phyloP scores from a whole-genome alignment of 768 basidiomycete genomes.

The Amanita rimosa region DNA sequence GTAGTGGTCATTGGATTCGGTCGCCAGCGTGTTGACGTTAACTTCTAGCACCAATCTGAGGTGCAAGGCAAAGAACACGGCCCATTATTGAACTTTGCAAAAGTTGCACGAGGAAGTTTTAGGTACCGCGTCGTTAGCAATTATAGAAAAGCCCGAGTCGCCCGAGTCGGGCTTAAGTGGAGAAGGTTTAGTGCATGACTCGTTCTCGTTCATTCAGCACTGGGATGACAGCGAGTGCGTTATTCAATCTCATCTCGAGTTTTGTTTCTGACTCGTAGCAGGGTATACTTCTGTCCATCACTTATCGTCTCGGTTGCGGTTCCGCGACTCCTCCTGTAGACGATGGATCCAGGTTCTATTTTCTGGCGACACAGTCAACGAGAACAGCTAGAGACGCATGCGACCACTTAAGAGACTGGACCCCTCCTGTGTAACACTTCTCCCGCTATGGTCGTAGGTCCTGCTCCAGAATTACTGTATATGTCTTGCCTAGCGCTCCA shows the following conservation, averaged over 20 bases:
- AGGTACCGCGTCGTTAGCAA: not conserved
- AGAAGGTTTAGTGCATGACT: not conserved
- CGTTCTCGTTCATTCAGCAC: not conserved
- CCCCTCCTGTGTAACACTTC: not conserved
- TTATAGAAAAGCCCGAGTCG: not conserved
- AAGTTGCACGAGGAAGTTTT: not conserved
- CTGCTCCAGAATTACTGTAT: not conserved
- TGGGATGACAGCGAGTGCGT: not conserved
- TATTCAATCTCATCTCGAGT: not conserved
- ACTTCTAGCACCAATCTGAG: not conserved
- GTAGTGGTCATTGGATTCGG: not conserved
- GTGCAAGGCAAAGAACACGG: not conserved
- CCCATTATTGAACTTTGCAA: not conserved
- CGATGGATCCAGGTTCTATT: not conserved
- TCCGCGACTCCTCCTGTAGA: slow-evolving; percentile 5
- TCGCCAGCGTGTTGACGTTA: not conserved
- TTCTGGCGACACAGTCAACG: not conserved
- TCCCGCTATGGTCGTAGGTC: not conserved
- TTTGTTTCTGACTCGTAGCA: not conserved
- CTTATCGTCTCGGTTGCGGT: slow-evolving; percentile 9
- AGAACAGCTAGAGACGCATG: not conserved
- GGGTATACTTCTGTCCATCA: slow-evolving; percentile 7
- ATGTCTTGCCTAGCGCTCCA: not conserved
- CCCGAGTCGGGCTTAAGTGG: not conserved
- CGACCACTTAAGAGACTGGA: not conserved